Percentiles rank a stretch among this genome's conserved stretches.
Conservation (phyloP, 1,284 basidiomycete genomes). For the Leccinum solheimii region DNA sequence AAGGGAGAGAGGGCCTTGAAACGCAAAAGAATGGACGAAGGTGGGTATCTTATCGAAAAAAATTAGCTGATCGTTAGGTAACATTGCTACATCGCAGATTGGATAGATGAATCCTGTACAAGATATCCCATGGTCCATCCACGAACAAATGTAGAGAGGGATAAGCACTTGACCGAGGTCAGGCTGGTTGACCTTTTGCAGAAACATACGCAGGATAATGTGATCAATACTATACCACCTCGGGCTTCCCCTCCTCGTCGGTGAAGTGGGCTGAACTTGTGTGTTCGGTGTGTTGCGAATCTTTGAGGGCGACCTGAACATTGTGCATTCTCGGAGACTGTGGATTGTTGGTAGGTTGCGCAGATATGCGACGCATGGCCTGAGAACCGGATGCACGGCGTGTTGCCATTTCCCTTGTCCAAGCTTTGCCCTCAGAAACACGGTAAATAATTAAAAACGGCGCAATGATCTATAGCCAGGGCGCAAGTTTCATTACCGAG, state of each 20-base stretch:
- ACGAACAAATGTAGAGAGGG: not conserved
- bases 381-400: constrained; percentile 8
- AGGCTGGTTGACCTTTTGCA: not conserved
- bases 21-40: not conserved
- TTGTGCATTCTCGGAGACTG: constrained; percentile 6
- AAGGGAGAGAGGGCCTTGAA: not conserved
- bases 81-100: not conserved
- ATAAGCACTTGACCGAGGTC: not conserved
- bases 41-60: not conserved
- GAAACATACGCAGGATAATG: not conserved
- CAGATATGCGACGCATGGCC: constrained; percentile 14
- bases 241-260: constrained; percentile 6
- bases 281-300: not conserved
- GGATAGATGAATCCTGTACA: not conserved
- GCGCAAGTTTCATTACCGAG: not conserved
- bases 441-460: constrained; percentile 37
- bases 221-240: constrained; percentile 4
- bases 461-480: constrained; percentile 27
- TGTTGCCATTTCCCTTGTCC: constrained; percentile 22
- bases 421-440: constrained; percentile 34
- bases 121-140: not conserved
- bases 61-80: not conserved
- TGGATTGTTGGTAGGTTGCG: not conserved
- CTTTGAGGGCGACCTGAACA: constrained; percentile 21
- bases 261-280: constrained; percentile 3